Evolutionary conservation across 2,329 filamentous ascomycete species (phyloP).

Genomic region (Clathrospora elynae): DNA sequence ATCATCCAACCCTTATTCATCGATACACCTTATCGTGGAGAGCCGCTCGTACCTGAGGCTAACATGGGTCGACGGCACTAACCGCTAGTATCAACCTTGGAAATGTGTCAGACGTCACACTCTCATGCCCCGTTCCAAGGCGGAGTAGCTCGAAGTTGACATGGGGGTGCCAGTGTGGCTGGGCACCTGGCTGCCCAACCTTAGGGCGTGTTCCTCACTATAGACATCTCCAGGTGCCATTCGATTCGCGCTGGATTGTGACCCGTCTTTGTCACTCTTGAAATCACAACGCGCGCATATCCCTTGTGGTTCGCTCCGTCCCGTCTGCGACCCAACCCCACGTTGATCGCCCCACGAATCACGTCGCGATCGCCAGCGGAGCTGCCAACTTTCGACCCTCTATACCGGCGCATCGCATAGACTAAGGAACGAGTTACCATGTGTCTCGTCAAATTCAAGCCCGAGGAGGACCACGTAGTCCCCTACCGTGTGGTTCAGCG

Average conservation of each 20-base stretch:
- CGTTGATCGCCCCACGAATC: constrained; percentile 42
- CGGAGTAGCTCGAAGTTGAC: constrained; percentile 28
- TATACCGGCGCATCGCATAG: constrained; percentile 6
- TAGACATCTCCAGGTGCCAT: constrained; percentile 24
- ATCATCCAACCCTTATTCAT: constrained; percentile 10
- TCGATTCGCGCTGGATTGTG: constrained; percentile 16
- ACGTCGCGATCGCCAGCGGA: constrained; percentile 37
- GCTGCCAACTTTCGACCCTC: constrained; percentile 9
- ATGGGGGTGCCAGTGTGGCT: constrained; percentile 40
- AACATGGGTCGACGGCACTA: constrained; percentile 19
- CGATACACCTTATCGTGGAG: constrained; percentile 7
- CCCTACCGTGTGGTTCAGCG: constrained; percentile 45
- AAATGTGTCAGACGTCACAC: constrained; percentile 30
- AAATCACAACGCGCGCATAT: constrained; percentile 3
- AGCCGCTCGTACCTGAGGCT: constrained; percentile 28
- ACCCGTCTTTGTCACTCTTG: constrained; percentile 1
- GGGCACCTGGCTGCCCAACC: constrained; percentile 32
- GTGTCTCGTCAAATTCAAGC: constrained; percentile 55
- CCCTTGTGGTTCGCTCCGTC: constrained; percentile 13
- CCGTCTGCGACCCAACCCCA: constrained; percentile 25
- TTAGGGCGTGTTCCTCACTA: constrained; percentile 24
- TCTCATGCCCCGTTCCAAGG: constrained; percentile 31
- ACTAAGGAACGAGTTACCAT: constrained; percentile 35
- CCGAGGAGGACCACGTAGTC: constrained; percentile 53
- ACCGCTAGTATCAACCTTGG: constrained; percentile 21